Percentiles rank a stretch among this genome's conserved stretches.
phyloP scores from a whole-genome alignment of 2,329 filamentous ascomycete genomes.

The Pseudogymnoascus sp. region DNA sequence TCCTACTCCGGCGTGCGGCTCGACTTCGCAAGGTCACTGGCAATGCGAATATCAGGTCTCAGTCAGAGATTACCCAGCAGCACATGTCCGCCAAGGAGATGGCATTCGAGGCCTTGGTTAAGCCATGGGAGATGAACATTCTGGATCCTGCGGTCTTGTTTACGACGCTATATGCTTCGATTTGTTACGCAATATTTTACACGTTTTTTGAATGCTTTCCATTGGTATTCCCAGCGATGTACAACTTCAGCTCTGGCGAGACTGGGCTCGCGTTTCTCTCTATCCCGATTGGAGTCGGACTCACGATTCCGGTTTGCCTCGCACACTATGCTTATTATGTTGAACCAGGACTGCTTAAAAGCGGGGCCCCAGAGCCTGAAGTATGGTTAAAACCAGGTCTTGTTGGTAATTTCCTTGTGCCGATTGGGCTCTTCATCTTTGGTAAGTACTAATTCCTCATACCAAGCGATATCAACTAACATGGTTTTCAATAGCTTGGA shows the following conservation, averaged over 20 bases:
- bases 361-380: constrained; percentile 44
- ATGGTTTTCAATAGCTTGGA: constrained; percentile 51
- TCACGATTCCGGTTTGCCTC: constrained; percentile 40
- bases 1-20: constrained; percentile 49
- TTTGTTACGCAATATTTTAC: constrained; percentile 55
- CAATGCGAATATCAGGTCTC: constrained; percentile 45
- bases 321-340: constrained; percentile 44
- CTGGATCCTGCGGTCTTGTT: constrained; percentile 56
- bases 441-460: constrained; percentile 36
- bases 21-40: constrained; percentile 51
- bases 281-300: constrained; percentile 40
- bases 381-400: constrained; percentile 42
- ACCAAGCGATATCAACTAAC: background rate
- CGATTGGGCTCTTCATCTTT: constrained; percentile 50
- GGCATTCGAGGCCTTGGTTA: constrained; percentile 47
- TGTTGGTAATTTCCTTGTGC: constrained; percentile 37
- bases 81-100: constrained; percentile 39
- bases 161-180: constrained; percentile 49
- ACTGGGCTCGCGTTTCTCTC: constrained; percentile 53
- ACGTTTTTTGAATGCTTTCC: constrained; percentile 59
- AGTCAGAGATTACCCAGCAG: constrained; percentile 54
- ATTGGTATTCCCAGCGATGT: constrained; percentile 50
- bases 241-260: constrained; percentile 49
- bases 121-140: constrained; percentile 49
- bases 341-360: constrained; percentile 38